These are phyloP conservation scores for Suhomyces anneliseae DNA, from an alignment of 1,139 yeast genomes.

Conservation along the genomic window DNA sequence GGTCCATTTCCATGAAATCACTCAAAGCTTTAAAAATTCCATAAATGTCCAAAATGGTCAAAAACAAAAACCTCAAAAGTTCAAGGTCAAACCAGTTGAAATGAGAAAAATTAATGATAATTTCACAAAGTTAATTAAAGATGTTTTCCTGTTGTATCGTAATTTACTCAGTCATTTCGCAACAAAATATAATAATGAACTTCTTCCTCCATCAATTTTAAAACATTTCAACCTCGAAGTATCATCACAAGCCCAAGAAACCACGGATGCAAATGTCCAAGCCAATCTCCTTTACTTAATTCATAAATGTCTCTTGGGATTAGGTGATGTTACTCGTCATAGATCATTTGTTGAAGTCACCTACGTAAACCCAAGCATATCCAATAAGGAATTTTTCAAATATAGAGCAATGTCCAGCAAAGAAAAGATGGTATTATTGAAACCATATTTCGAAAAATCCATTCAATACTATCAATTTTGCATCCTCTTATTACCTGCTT, in stretches of 20 bases:
- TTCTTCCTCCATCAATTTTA: conserved; percentile 31
- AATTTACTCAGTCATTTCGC: conserved; percentile 38
- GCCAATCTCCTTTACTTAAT: conserved; percentile 49
- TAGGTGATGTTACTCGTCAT: conserved; percentile 65
- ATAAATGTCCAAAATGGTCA: neutral
- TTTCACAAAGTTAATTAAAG: conserved; percentile 49
- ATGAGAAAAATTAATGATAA: conserved; percentile 55
- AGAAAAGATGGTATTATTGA: conserved; percentile 24
- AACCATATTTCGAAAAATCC: conserved; percentile 32
- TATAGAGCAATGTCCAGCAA: conserved; percentile 36
- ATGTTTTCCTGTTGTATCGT: conserved; percentile 48
- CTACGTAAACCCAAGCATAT: conserved; percentile 37
- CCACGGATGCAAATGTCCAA: conserved; percentile 24
- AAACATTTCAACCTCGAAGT: conserved; percentile 24
- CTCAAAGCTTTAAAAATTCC: neutral
- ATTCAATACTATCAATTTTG: conserved; percentile 53
- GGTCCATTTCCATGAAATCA: conserved; percentile 21
- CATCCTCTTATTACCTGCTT: conserved; percentile 57
- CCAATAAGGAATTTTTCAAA: conserved; percentile 36
- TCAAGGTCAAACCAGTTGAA: conserved; percentile 48
- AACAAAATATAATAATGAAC: conserved; percentile 35
- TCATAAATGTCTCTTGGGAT: conserved; percentile 54
- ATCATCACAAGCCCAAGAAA: conserved; percentile 15
- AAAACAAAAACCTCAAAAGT: conserved; percentile 3
- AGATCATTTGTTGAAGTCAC: conserved; percentile 46